Evolutionary conservation across 2,329 filamentous ascomycete species (phyloP).

Genomic region (Fusarium pseudonygamai): DNA sequence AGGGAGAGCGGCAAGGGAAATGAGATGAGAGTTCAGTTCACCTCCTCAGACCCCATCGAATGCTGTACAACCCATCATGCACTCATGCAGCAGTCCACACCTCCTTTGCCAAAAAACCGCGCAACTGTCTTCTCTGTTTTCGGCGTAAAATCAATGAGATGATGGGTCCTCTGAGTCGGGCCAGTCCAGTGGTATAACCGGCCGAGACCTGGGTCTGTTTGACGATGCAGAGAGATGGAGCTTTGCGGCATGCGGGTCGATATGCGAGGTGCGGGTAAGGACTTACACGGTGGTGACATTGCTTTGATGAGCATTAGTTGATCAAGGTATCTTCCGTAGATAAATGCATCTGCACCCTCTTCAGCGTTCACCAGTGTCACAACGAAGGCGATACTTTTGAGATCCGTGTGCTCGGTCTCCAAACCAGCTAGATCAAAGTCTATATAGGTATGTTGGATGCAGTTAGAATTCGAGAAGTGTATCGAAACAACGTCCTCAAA

Average conservation of each 20-base stretch:
- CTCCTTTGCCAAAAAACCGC: slow-evolving; percentile 32
- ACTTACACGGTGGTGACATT: slow-evolving; percentile 2
- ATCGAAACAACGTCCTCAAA: background rate
- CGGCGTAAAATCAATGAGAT: slow-evolving; percentile 8
- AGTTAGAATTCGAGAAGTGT: background rate
- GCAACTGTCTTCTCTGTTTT: slow-evolving; percentile 12
- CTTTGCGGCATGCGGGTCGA: slow-evolving; percentile 23
- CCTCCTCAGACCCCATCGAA: background rate
- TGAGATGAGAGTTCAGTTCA: background rate
- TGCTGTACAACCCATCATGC: slow-evolving; percentile 21
- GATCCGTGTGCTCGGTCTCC: background rate
- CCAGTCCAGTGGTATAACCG: slow-evolving; percentile 35
- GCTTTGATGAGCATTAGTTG: background rate
- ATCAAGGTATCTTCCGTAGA: slow-evolving; percentile 6
- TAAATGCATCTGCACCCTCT: slow-evolving; percentile 21
- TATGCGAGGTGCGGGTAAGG: slow-evolving; percentile 23
- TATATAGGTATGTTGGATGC: background rate
- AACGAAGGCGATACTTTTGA: background rate
- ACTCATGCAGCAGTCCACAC: slow-evolving; percentile 30
- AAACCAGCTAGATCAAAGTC: slow-evolving; percentile 1
- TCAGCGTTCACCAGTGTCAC: background rate
- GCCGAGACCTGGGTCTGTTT: slow-evolving; percentile 30
- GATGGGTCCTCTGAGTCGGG: slow-evolving; percentile 26
- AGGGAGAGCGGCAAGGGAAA: slow-evolving; percentile 10
- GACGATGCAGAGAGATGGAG: slow-evolving; percentile 20